These are phyloP conservation scores for Austropuccinia psidii DNA, from an alignment of 1,284 basidiomycete genomes.

Conservation along the genomic window DNA sequence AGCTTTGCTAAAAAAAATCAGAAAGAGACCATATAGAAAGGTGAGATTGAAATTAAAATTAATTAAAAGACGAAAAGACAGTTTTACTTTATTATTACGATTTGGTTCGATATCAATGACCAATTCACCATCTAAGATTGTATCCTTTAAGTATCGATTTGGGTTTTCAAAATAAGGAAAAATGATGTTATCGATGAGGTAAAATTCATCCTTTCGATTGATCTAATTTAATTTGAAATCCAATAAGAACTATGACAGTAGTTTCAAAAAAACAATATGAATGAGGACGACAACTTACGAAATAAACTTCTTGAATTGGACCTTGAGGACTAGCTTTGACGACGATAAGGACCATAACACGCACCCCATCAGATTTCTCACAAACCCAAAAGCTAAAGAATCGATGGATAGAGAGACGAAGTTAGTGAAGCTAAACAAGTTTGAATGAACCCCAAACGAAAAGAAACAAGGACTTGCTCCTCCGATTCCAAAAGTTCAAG, in stretches of 20 bases:
- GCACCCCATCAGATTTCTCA: constrained; percentile 97
- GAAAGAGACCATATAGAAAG: background rate
- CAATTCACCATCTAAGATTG: constrained; percentile 87
- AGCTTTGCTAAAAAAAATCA: constrained; percentile 56
- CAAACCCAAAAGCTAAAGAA: constrained; percentile 89
- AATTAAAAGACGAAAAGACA: constrained; percentile 53
- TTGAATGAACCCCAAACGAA: background rate
- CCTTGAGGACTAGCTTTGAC: constrained; percentile 51
- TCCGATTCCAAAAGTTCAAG: constrained; percentile 67
- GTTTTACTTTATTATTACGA: too few relatives aligned
- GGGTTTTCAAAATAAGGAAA: constrained; percentile 78
- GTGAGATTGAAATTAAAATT: background rate
- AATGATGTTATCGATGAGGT: constrained; percentile 63
- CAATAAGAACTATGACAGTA: background rate
- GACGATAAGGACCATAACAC: constrained; percentile 77
- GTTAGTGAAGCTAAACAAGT: background rate
- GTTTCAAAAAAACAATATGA: background rate
- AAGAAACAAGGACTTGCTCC: constrained; percentile 59
- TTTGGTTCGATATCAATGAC: constrained; percentile 85
- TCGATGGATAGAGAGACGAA: background rate
- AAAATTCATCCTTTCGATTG: constrained; percentile 87
- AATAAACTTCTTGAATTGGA: constrained; percentile 64
- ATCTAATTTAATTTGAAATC: constrained; percentile 56
- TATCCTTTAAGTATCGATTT: constrained; percentile 58
- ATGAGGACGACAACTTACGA: constrained; percentile 55